Conservation (phyloP, 495 filamentous ascomycete genomes). For the Penicillium robsamsonii region DNA sequence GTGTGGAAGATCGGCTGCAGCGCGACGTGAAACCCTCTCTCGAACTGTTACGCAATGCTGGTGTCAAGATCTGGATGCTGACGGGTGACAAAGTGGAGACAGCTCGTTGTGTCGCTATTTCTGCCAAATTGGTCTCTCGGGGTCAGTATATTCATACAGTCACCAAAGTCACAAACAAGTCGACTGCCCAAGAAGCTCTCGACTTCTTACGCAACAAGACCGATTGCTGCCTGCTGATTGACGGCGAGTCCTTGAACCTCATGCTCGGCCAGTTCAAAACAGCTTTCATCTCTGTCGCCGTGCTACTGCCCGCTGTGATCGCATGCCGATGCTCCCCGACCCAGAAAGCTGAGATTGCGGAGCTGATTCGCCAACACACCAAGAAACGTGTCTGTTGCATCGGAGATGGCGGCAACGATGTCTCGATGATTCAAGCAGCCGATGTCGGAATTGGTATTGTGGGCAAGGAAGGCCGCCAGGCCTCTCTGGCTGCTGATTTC, state of each 20-base stretch:
- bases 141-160: conserved; percentile 97
- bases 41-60: conserved; percentile 92
- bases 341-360: conserved; percentile 92
- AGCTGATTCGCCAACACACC: conserved; percentile 86
- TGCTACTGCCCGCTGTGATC: conserved; percentile 85
- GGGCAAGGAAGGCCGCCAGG: conserved; percentile 95
- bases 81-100: conserved; percentile 99
- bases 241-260: conserved; percentile 83
- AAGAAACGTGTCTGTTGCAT: conserved; percentile 95
- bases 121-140: conserved; percentile 87
- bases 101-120: conserved; percentile 92
- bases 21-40: conserved; percentile 91
- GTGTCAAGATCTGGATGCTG: conserved; percentile 99
- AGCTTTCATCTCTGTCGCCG: conserved; percentile 85
- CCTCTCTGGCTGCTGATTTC: conserved; percentile 92
- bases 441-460: conserved; percentile 98
- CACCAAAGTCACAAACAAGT: conserved; percentile 59
- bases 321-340: conserved; percentile 97
- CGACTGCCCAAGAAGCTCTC: conserved; percentile 75
- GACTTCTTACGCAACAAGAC: conserved; percentile 85
- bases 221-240: conserved; percentile 88
- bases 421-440: conserved; percentile 98
- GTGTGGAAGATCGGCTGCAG: conserved; percentile 96
- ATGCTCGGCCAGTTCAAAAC: conserved; percentile 77
- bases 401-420: conserved; percentile 97